These are phyloP conservation scores for Claviceps maximensis DNA, from an alignment of 2,329 filamentous ascomycete species.

Conservation along the genomic window DNA sequence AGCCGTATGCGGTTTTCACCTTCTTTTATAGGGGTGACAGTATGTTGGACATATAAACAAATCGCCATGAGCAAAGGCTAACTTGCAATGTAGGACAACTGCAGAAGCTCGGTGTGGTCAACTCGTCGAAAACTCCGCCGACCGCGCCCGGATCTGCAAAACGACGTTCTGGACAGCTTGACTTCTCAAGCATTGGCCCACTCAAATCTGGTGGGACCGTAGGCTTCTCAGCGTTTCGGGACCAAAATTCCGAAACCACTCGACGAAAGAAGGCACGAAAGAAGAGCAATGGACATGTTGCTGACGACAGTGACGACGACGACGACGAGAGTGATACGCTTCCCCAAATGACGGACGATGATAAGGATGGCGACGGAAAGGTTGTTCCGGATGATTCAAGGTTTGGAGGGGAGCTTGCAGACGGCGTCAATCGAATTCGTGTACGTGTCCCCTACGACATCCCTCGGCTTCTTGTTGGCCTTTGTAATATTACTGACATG, in stretches of 20 bases:
- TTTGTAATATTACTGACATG: slow-evolving; percentile 6
- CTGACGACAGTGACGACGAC: slow-evolving; percentile 59
- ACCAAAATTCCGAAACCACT: slow-evolving; percentile 43
- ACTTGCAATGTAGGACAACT: slow-evolving; percentile 58
- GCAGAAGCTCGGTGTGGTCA: slow-evolving; percentile 86
- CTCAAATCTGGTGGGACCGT: slow-evolving; percentile 79
- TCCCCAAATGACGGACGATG: slow-evolving; percentile 52
- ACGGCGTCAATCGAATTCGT: slow-evolving; percentile 70
- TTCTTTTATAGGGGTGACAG: slow-evolving; percentile 95
- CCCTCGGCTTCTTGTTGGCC: background rate
- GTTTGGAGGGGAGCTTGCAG: slow-evolving; percentile 61
- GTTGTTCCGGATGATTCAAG: slow-evolving; percentile 59
- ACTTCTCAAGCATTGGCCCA: slow-evolving; percentile 74
- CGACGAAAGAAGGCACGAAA: slow-evolving; percentile 45
- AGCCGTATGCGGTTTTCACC: slow-evolving; percentile 92
- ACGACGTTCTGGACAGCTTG: slow-evolving; percentile 67
- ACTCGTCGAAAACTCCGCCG: slow-evolving; percentile 51
- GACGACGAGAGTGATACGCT: slow-evolving; percentile 53
- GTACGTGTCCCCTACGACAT: slow-evolving; percentile 31
- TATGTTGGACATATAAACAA: slow-evolving; percentile 35
- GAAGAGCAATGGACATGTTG: slow-evolving; percentile 54
- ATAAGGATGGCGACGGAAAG: slow-evolving; percentile 45
- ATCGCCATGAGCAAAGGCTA: background rate
- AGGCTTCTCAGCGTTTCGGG: slow-evolving; percentile 80
- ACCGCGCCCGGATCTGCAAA: slow-evolving; percentile 51